Evolutionary conservation across 2,329 filamentous ascomycete genomes (phyloP).

Genomic region (Gnomoniopsis sp.): DNA sequence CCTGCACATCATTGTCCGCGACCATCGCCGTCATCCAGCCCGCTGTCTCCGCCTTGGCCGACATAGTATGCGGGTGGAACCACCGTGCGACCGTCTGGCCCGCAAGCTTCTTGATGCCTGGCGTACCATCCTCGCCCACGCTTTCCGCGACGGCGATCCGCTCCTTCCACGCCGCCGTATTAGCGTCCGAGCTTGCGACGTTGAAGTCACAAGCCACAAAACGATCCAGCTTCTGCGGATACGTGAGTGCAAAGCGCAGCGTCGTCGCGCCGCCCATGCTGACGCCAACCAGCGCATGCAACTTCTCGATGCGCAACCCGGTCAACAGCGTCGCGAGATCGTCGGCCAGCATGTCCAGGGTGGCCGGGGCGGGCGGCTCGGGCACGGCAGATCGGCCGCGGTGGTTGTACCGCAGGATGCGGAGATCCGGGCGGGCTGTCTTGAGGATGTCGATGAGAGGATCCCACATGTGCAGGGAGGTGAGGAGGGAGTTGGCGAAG

Average conservation of each 20-base stretch:
- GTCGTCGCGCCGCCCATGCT: slow-evolving; percentile 78
- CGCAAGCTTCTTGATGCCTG: slow-evolving; percentile 64
- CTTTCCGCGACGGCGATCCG: slow-evolving; percentile 66
- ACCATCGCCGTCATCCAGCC: slow-evolving; percentile 67
- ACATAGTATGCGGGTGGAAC: slow-evolving; percentile 62
- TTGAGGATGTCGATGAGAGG: slow-evolving; percentile 63
- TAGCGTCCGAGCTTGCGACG: slow-evolving; percentile 65
- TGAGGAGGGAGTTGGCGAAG: slow-evolving; percentile 77
- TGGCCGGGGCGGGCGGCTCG: slow-evolving; percentile 48
- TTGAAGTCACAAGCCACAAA: slow-evolving; percentile 82
- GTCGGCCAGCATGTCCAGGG: slow-evolving; percentile 62
- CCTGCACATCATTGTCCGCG: slow-evolving; percentile 62
- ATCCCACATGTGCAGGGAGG: slow-evolving; percentile 79
- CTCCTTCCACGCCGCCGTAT: slow-evolving; percentile 76
- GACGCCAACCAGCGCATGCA: slow-evolving; percentile 70
- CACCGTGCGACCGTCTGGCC: slow-evolving; percentile 70
- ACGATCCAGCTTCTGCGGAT: slow-evolving; percentile 54
- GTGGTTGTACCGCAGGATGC: slow-evolving; percentile 73
- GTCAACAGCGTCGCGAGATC: slow-evolving; percentile 67
- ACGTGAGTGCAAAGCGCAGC: slow-evolving; percentile 66
- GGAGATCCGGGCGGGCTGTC: slow-evolving; percentile 58
- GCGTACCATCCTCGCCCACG: slow-evolving; percentile 41
- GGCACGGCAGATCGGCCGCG: slow-evolving; percentile 61
- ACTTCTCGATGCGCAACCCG: slow-evolving; percentile 64
- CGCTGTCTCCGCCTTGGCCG: slow-evolving; percentile 42